Conservation (phyloP, 2,329 filamentous ascomycete species). For the Pseudodiploospora longispora region DNA sequence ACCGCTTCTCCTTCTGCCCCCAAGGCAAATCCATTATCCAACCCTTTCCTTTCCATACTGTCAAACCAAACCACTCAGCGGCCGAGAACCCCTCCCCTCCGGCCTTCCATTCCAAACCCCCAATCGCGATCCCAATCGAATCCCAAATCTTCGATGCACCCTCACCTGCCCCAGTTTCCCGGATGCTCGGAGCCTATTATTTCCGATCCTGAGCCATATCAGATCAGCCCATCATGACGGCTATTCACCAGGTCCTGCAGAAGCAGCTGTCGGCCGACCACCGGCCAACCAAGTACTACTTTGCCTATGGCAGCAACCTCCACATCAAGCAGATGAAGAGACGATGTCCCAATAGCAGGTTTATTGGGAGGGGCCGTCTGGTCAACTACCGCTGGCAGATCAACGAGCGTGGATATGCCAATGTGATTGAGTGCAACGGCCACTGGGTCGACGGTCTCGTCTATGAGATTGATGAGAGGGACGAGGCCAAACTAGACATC, state of each 20-base stretch:
- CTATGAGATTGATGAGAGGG: constrained; percentile 28
- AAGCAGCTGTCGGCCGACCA: constrained; percentile 8
- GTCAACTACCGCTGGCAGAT: constrained; percentile 35
- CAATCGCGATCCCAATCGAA: too few species aligned
- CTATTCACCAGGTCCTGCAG: constrained; percentile 1
- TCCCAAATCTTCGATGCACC: too few species aligned
- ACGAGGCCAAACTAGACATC: constrained; percentile 31
- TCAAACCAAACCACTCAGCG: too few species aligned
- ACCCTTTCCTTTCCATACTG: too few species aligned
- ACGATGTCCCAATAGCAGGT: constrained; percentile 33
- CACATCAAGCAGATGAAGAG: constrained; percentile 35
- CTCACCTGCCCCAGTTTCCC: too few species aligned
- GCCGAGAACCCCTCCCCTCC: too few species aligned
- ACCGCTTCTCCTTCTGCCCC: too few species aligned
- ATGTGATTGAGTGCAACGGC: constrained; percentile 27
- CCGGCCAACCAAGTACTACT: constrained; percentile 29
- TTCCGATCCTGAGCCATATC: constrained; percentile 7
- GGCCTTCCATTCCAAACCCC: too few species aligned
- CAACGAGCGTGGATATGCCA: constrained; percentile 39
- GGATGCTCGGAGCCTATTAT: constrained; percentile 10
- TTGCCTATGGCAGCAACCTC: constrained; percentile 40
- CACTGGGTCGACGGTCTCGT: constrained; percentile 33
- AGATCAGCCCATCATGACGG: neutral
- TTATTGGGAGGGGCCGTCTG: constrained; percentile 31
- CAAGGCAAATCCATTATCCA: too few species aligned